Evolutionary conservation across 768 basidiomycete genomes (phyloP), one percentile per base, ranked within the genome.

Genomic region (Kwoniella sp.): DNA sequence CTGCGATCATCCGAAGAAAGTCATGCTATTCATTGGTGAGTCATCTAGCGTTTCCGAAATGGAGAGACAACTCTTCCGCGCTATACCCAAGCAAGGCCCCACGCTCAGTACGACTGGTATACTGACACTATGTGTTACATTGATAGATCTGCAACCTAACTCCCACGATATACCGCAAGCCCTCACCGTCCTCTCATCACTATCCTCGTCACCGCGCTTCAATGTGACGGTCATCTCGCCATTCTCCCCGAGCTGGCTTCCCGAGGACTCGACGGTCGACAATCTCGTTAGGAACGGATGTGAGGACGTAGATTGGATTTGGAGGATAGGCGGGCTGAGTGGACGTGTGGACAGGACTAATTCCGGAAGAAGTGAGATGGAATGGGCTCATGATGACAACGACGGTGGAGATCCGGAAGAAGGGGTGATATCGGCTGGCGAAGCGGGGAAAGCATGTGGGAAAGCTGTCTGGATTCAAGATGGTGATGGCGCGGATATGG

Each of bases 311-410:
- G 69, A 66, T n/a, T 62, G 59, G 60, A 58, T 70, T 55, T 70
- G 69, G 69, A 59, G 50, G 26, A 55, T 70, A 20, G 55, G 69
- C 11, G 60, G 55, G n/a, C n/a, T 51, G 29, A 41, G 47, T 31
- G 51, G 41, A 31, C 23, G 25, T 2, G 15, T 30, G 13, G 59
- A 45, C 12, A 4, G 55, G 23, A 58, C 54, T 37, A 45, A 8
- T 45, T 8, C 3, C 41, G 41, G 41, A 7, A 20, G 5, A 17
- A 17, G 3, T 17, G 41, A 45, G 5, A 4, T 20, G 41, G 41
- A 17, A 45, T 17, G 17, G 11, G 34, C 7, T 37, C 7, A 13
- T 13, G 34, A 13, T 13, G 34, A 5, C 34, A 37, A 13, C 34
- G 34, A 37, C 34, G 34, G 34, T 37, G 34, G 13, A 37, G 34